Evolutionary conservation across 106 monocot species (phyloP).

Genomic region (Platanthera zijinensis): DNA sequence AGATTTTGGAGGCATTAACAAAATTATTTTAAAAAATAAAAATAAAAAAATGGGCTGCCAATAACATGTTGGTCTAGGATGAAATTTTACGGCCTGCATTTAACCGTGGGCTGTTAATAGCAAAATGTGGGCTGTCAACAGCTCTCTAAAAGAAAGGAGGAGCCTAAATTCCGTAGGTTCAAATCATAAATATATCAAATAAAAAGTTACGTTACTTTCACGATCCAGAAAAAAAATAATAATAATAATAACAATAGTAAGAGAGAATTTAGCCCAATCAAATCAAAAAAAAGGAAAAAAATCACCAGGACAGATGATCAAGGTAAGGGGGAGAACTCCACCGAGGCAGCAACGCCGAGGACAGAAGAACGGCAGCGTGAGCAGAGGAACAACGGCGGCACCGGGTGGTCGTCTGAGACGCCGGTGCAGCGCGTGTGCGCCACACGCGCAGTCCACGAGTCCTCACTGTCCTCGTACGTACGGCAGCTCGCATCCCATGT

Average conservation of each 20-base stretch:
- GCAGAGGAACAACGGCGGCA: constrained; percentile 75
- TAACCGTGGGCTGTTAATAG: too few relatives aligned
- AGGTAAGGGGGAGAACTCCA: background rate
- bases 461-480: constrained; percentile 69
- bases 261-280: background rate
- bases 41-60: too few relatives aligned
- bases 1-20: too few relatives aligned
- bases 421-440: constrained; percentile 86
- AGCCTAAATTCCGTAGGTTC: background rate
- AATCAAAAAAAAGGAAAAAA: background rate
- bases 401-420: constrained; percentile 48
- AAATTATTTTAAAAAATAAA: too few relatives aligned
- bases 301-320: background rate
- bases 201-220: background rate
- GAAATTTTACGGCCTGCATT: too few relatives aligned
- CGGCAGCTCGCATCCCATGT: constrained; percentile 23
- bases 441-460: constrained; percentile 62
- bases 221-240: background rate
- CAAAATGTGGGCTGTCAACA: too few relatives aligned
- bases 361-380: constrained; percentile 31
- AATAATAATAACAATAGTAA: too few relatives aligned
- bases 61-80: too few relatives aligned
- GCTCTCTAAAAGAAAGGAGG: too few relatives aligned
- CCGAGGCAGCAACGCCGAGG: constrained; percentile 5
- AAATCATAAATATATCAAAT: background rate